phyloP scores from a whole-genome alignment of 208 protist genomes.

The Leishmania major region DNA sequence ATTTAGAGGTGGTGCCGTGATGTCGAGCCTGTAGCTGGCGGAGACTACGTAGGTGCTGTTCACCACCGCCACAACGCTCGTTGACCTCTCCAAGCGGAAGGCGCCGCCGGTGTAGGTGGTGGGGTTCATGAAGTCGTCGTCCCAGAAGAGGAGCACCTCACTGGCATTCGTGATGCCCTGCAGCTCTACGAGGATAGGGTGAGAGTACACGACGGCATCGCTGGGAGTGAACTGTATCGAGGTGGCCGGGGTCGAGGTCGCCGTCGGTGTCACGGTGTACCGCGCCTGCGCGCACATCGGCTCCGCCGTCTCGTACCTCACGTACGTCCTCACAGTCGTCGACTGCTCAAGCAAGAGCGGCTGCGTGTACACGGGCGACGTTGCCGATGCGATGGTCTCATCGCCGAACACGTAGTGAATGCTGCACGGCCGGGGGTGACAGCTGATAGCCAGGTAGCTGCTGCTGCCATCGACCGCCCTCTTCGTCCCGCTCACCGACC shows the following conservation, averaged over 20 bases:
- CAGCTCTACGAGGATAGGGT: slow-evolving; percentile 49
- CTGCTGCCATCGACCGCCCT: slow-evolving; percentile 23
- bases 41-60: slow-evolving; percentile 29
- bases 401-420: slow-evolving; percentile 64
- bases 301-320: slow-evolving; percentile 30
- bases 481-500: slow-evolving; percentile 29
- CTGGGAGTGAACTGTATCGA: slow-evolving; percentile 36
- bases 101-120: slow-evolving; percentile 34
- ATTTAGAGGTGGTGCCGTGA: slow-evolving; percentile 31
- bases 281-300: slow-evolving; percentile 31
- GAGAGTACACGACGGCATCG: slow-evolving; percentile 31
- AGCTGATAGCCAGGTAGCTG: slow-evolving; percentile 42
- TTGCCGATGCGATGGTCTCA: slow-evolving; percentile 13
- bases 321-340: slow-evolving; percentile 48
- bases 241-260: slow-evolving; percentile 1
- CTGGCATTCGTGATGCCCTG: slow-evolving; percentile 29
- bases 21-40: slow-evolving; percentile 44
- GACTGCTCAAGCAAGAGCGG: slow-evolving; percentile 40
- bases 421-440: slow-evolving; percentile 52
- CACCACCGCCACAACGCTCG: slow-evolving; percentile 49
- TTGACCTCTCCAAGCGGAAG: slow-evolving; percentile 55
- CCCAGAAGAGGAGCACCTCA: slow-evolving; percentile 43
- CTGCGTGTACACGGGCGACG: slow-evolving; percentile 25
- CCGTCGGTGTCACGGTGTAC: slow-evolving; percentile 34
- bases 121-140: slow-evolving; percentile 36